Conservation (phyloP, 2,329 filamentous ascomycete species). For the Clarireedia sp. region DNA sequence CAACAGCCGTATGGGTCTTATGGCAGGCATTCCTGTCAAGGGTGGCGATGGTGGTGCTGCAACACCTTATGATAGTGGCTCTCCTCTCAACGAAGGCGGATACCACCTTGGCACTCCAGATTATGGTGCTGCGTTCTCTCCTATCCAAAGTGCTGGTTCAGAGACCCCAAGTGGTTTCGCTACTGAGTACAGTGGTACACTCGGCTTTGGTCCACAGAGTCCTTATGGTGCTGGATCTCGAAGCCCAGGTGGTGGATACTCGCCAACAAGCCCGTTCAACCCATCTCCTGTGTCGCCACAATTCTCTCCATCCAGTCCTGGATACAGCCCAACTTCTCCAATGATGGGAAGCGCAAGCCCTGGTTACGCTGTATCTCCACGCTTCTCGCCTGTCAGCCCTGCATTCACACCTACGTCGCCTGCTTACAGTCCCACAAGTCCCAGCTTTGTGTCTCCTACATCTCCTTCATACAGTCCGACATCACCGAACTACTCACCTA, state of each 20-base stretch:
- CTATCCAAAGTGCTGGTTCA: slow-evolving; percentile 68
- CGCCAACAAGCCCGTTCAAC: slow-evolving; percentile 54
- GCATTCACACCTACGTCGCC: slow-evolving; percentile 30
- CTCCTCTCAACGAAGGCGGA: slow-evolving; percentile 66
- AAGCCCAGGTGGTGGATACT: slow-evolving; percentile 63
- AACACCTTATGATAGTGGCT: slow-evolving; percentile 88
- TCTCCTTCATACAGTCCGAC: slow-evolving; percentile 60
- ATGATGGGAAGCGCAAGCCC: slow-evolving; percentile 47
- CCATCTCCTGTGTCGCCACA: slow-evolving; percentile 44
- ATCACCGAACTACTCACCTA: slow-evolving; percentile 32
- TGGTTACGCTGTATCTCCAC: slow-evolving; percentile 39
- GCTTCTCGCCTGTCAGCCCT: slow-evolving; percentile 52
- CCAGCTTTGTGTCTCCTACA: slow-evolving; percentile 42
- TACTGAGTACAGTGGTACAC: slow-evolving; percentile 47
- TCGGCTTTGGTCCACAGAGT: slow-evolving; percentile 48
- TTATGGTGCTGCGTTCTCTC: slow-evolving; percentile 60
- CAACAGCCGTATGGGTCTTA: slow-evolving; percentile 77
- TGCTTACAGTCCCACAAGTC: slow-evolving; percentile 29
- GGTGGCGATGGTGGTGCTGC: slow-evolving; percentile 74
- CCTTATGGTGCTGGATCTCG: slow-evolving; percentile 46
- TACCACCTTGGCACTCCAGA: slow-evolving; percentile 54
- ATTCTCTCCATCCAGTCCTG: slow-evolving; percentile 27
- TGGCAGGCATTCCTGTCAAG: slow-evolving; percentile 71
- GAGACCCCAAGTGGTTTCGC: slow-evolving; percentile 59
- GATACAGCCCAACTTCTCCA: slow-evolving; percentile 44